Evolutionary conservation across 2,329 filamentous ascomycete genomes (phyloP), one percentile per base, ranked within the genome.

Genomic region (Neonectria hederae): DNA sequence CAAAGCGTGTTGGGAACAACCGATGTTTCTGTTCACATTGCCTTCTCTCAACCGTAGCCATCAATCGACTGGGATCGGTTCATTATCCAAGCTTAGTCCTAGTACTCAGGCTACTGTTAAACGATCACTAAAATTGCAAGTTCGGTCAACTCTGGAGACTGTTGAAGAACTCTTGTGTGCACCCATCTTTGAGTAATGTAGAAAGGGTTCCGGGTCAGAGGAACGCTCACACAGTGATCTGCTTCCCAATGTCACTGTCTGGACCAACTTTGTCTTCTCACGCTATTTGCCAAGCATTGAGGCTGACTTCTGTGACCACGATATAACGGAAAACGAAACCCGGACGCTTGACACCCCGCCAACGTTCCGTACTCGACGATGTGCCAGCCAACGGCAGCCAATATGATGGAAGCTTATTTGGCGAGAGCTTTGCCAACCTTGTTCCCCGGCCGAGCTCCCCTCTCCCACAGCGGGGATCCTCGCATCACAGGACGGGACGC

Each of bases 261-360:
- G n/a, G 9, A 32, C 24, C 7, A 14, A 5, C 5, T 21, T 19
- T 3, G n/a, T n/a, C 28, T 21, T 42, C 40, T 8, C 19, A 24
- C 19, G 5, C 17, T 10, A 13, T n/a, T 24, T 32, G 40, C 22
- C 40, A 45, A 51, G 14, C 10, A 30, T 38, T 49, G 32, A 61
- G 56, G 22, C 62, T 46, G 14, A 32, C 19, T 53, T 38, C 22
- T 42, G 28, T 40, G 40, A 43, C 42, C 35, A 42, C 19, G 11
- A 38, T 8, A 2, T 13, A 9, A 19, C 59, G 62, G 62, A 62
- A 58, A 65, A 62, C 54, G 35, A 22, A 48, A 58, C 45, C 63
- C 63, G 59, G 17, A 4, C 13, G 13, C 8, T 28, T 9, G 21
- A 35, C 14, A 38, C 21, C 54, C 30, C 14, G 42, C 26, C 35